Conservation (phyloP, 2,329 filamentous ascomycete genomes). For the Talaromyces islandicus region DNA sequence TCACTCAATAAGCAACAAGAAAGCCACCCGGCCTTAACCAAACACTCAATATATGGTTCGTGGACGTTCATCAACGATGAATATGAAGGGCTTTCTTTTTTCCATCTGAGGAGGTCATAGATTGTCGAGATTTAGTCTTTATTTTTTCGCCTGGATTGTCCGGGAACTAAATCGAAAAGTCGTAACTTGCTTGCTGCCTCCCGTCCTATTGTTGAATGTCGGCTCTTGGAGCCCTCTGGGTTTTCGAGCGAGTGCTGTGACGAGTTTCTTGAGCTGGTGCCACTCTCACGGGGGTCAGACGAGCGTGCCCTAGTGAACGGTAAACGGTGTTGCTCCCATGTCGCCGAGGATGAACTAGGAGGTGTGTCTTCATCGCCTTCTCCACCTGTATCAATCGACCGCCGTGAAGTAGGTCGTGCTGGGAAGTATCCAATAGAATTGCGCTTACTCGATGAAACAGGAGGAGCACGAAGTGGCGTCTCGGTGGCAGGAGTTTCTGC, state of each 20-base stretch:
- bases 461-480: slow-evolving; percentile 21
- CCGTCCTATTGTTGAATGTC: slow-evolving; percentile 32
- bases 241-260: slow-evolving; percentile 41
- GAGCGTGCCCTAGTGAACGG: slow-evolving; percentile 25
- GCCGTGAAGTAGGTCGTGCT: slow-evolving; percentile 30
- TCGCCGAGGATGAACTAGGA: slow-evolving; percentile 38
- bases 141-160: slow-evolving; percentile 34
- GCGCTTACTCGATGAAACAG: slow-evolving; percentile 29
- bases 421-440: slow-evolving; percentile 38
- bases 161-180: slow-evolving; percentile 40
- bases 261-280: slow-evolving; percentile 35
- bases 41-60: not conserved
- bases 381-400: slow-evolving; percentile 31
- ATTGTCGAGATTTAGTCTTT: slow-evolving; percentile 23
- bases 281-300: slow-evolving; percentile 8
- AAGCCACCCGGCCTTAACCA: not conserved
- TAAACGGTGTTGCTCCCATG: slow-evolving; percentile 37
- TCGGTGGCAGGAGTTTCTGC: slow-evolving; percentile 33
- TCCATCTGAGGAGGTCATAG: not conserved
- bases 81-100: not conserved
- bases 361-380: slow-evolving; percentile 41
- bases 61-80: not conserved
- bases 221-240: slow-evolving; percentile 28
- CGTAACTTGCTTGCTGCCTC: slow-evolving; percentile 37
- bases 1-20: not conserved